A percentile compares a stretch with the other conserved stretches of the same genome.
phyloP scores from a whole-genome alignment of 1,284 basidiomycete species.

The Malassezia japonica region DNA sequence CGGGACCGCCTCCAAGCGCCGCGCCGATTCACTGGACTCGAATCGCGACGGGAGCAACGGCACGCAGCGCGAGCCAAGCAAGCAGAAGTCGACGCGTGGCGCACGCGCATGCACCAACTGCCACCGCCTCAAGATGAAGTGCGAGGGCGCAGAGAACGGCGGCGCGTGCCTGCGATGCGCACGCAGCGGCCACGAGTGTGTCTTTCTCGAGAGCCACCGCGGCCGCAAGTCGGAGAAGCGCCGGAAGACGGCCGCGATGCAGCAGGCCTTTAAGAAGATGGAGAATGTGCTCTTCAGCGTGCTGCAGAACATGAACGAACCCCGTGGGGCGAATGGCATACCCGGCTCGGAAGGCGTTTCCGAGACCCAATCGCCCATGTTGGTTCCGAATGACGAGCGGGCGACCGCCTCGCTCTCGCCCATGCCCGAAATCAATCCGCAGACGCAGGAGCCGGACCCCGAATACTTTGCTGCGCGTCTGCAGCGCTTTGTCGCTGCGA shows the following conservation, averaged over 20 bases:
- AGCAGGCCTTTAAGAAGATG: constrained; percentile 43
- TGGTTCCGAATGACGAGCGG: neutral
- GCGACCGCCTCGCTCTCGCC: neutral
- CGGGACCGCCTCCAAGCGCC: neutral
- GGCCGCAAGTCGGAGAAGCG: constrained; percentile 46
- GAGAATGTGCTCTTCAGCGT: constrained; percentile 41
- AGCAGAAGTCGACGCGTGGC: constrained; percentile 44
- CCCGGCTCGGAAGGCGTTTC: neutral
- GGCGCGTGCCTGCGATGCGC: constrained; percentile 67
- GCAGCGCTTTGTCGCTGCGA: neutral
- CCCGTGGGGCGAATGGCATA: neutral
- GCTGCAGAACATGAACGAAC: constrained; percentile 28
- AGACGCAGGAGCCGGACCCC: neutral
- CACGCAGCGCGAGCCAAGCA: constrained; percentile 12
- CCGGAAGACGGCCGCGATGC: constrained; percentile 39
- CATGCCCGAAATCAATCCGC: neutral
- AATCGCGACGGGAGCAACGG: too few relatives aligned
- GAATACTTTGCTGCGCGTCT: constrained; percentile 2
- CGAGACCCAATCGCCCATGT: constrained; percentile 17
- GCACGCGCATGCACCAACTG: constrained; percentile 82
- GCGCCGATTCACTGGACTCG: neutral
- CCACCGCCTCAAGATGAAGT: constrained; percentile 95
- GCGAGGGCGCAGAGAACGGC: constrained; percentile 81
- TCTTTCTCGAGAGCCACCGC: constrained; percentile 46
- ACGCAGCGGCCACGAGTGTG: constrained; percentile 40